A percentile compares a stretch with the other conserved stretches of the same genome.
Conservation (phyloP, 2,329 filamentous ascomycete genomes). For the Gaeumannomyces sp. region DNA sequence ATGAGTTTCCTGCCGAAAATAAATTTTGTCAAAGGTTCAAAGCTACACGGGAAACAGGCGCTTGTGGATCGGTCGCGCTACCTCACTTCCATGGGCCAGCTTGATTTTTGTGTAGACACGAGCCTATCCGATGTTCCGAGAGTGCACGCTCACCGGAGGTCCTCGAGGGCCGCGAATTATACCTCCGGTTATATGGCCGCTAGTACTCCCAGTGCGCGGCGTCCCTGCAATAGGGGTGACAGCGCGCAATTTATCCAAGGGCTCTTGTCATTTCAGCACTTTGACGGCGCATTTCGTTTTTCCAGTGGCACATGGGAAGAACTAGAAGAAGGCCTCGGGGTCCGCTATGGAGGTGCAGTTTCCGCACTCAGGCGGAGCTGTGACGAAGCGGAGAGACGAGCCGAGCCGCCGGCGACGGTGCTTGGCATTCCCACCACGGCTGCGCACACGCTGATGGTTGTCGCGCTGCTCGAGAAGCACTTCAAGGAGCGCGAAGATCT, state of each 20-base stretch:
- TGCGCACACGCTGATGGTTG: background rate
- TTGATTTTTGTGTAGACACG: too few species aligned
- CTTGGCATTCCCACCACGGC: background rate
- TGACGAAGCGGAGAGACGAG: background rate
- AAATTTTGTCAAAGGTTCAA: too few species aligned
- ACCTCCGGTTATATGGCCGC: too few species aligned
- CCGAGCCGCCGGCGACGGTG: background rate
- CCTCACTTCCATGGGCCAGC: too few species aligned
- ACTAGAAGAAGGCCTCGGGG: background rate
- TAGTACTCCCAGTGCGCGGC: too few species aligned
- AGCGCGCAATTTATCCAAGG: background rate
- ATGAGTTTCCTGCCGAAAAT: too few species aligned
- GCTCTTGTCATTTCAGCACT: background rate
- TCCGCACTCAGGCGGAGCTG: background rate
- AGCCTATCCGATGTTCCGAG: too few species aligned
- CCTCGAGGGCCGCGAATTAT: too few species aligned
- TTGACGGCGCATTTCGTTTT: background rate
- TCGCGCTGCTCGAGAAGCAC: background rate
- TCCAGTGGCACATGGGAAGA: background rate
- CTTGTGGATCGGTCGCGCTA: too few species aligned
- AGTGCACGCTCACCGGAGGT: too few species aligned
- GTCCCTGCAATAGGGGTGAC: background rate
- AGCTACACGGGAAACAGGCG: too few species aligned
- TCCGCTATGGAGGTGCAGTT: background rate
- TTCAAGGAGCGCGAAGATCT: background rate